Conservation (phyloP, 2,329 filamentous ascomycete genomes). For the Penicillium corylophilum region DNA sequence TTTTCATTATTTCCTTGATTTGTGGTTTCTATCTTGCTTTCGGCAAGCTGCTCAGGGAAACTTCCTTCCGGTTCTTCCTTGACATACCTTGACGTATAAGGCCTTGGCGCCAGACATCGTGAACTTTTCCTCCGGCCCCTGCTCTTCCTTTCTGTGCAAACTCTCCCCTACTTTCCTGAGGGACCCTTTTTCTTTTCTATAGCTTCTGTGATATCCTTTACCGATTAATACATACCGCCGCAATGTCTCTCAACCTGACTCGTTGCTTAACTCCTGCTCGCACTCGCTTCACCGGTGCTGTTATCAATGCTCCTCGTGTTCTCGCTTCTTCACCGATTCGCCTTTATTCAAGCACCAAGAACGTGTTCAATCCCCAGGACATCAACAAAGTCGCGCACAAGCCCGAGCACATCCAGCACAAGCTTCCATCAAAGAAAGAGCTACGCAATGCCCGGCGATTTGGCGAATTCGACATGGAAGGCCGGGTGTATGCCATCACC, state of each 20-base stretch:
- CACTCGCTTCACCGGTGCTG: constrained; percentile 8
- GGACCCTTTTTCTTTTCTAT: neutral
- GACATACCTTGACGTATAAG: constrained; percentile 28
- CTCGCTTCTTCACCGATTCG: constrained; percentile 8
- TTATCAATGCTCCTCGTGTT: constrained; percentile 3
- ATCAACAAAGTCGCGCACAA: constrained; percentile 15
- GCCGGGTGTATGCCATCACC: constrained; percentile 44
- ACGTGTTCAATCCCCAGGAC: constrained; percentile 12
- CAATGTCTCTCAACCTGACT: constrained; percentile 15
- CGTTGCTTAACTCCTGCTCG: constrained; percentile 12
- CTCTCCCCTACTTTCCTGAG: neutral
- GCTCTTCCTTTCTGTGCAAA: neutral
- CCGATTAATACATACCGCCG: neutral
- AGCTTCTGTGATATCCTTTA: neutral
- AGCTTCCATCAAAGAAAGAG: constrained; percentile 25
- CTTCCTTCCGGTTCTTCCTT: constrained; percentile 10
- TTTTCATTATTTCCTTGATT: constrained; percentile 15
- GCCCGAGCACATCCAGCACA: constrained; percentile 34
- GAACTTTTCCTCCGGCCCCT: neutral
- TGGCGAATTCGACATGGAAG: constrained; percentile 44
- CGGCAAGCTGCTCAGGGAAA: constrained; percentile 18
- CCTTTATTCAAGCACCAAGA: constrained; percentile 23
- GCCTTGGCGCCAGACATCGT: constrained; percentile 3
- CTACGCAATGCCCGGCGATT: constrained; percentile 34
- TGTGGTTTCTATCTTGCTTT: constrained; percentile 11